phyloP scores from a whole-genome alignment of 305 asterid species.

The Solanum hybrid region DNA sequence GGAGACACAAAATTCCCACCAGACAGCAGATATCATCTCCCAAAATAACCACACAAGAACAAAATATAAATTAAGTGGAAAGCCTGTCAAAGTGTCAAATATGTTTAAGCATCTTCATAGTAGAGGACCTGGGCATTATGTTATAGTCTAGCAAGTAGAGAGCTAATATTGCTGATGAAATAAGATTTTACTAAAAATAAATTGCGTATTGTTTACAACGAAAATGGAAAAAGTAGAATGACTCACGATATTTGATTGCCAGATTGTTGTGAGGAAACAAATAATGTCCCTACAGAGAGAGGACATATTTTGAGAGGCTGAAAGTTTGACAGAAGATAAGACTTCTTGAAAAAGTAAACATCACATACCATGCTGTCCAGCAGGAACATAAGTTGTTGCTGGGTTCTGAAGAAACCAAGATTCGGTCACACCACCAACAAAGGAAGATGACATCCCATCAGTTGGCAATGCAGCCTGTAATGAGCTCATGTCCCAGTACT shows the following conservation, averaged over 20 bases:
- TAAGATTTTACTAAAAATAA: background rate
- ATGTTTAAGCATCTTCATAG: background rate
- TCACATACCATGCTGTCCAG: slow-evolving; percentile 27
- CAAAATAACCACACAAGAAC: background rate
- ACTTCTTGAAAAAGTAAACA: background rate
- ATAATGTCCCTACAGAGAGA: slow-evolving; percentile 39
- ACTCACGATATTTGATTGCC: slow-evolving; percentile 51
- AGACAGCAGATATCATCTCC: background rate
- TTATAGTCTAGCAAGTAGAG: background rate
- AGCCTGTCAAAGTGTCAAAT: background rate
- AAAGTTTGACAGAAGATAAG: slow-evolving; percentile 1
- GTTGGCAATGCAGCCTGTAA: slow-evolving; percentile 67
- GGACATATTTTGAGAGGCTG: background rate
- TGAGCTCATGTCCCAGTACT: slow-evolving; percentile 72
- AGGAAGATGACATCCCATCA: slow-evolving; percentile 38
- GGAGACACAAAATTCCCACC: background rate
- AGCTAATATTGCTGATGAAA: background rate
- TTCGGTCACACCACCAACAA: slow-evolving; percentile 34
- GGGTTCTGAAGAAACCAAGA: slow-evolving; percentile 57
- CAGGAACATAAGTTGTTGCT: slow-evolving; percentile 33
- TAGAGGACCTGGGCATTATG: background rate
- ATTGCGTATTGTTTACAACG: background rate
- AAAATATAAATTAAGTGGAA: background rate
- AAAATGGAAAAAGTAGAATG: background rate
- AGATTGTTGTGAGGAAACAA: slow-evolving; percentile 45